Evolutionary conservation across 2,329 filamentous ascomycete genomes (phyloP), one percentile per base, ranked within the genome.

Genomic region (Sphaerulina vaccinii): DNA sequence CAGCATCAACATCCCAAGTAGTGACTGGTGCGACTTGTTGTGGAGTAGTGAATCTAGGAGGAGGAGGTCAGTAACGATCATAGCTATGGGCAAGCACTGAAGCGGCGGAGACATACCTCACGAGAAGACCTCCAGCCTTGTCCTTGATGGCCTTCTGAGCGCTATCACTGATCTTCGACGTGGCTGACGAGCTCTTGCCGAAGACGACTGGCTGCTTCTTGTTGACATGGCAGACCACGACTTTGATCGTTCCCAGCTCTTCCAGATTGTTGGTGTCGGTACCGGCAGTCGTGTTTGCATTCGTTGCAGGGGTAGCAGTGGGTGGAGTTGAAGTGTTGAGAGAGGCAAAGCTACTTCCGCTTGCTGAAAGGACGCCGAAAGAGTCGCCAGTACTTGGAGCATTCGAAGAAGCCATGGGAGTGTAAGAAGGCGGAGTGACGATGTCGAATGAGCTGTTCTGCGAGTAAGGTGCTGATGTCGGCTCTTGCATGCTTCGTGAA

Each of bases 231-330:
- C 40, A 48, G 21, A 53, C 36, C 18, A 43, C 46, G 32, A 56
- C 22, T 23, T 54, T 56, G 46, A 51, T 53, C 2, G 54, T 56
- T 4, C 54, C 54, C n/a, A 56, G 21, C 11, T 55, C 50, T 27
- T 39, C 39, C 2, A 40, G 37, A 13, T 47, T 33, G 11, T 18
- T n/a, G 16, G 38, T 32, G 3, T 35, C 16, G 13, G 41, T 7
- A 32, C 42, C 41, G 19, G 35, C 29, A 24, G 49, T 24, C 16
- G n/a, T 36, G 23, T 29, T 36, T 15, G 29, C 37, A 13, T 36
- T 10, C n/a, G 41, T 33, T 1, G 29, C n/a, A n/a, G n/a, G 13
- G 8, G 22, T 21, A 32, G 37, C 27, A 16, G 52, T 43, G 13
- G 13, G 21, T 10, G 38, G 37, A 10, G 43, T 35, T 2, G 32